phyloP scores from a whole-genome alignment of 768 basidiomycete genomes.

The Pleurotus cornucopiae region DNA sequence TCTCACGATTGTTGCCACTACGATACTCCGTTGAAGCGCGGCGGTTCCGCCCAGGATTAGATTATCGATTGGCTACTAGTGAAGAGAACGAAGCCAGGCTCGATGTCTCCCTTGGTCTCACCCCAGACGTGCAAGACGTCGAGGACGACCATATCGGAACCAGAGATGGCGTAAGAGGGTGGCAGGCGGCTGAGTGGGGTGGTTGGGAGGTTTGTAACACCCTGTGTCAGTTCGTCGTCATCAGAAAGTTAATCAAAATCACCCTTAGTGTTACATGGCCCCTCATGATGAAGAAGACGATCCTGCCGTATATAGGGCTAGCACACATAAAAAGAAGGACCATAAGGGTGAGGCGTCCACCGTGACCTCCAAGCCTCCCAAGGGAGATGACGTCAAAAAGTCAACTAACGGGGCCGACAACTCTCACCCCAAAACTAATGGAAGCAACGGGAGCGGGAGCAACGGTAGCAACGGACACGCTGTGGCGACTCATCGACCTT shows the following conservation, averaged over 20 bases:
- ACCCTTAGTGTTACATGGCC: constrained; percentile 82
- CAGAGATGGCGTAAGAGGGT: constrained; percentile 33
- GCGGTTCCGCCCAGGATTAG: constrained; percentile 87
- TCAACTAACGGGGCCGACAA: constrained; percentile 1
- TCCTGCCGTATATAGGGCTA: constrained; percentile 85
- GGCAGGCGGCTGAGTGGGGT: constrained; percentile 78
- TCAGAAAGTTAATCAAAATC: not conserved
- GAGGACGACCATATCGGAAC: constrained; percentile 21
- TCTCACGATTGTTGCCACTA: constrained; percentile 70
- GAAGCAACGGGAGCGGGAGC: not conserved
- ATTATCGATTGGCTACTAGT: constrained; percentile 91
- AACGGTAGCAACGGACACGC: not conserved
- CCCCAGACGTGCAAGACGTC: constrained; percentile 50
- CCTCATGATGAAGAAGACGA: constrained; percentile 94
- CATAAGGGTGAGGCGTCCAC: constrained; percentile 17
- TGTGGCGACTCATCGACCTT: constrained; percentile 3
- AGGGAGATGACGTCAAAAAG: constrained; percentile 3
- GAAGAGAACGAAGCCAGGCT: constrained; percentile 77
- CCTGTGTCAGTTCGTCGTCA: constrained; percentile 1
- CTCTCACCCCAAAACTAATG: not conserved
- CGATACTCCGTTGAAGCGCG: constrained; percentile 75
- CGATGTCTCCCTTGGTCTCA: constrained; percentile 84
- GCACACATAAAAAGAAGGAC: constrained; percentile 38
- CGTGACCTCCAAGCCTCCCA: constrained; percentile 1
- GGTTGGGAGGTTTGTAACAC: constrained; percentile 78